Evolutionary conservation across 2,329 filamentous ascomycete genomes (phyloP), one percentile per base, ranked within the genome.

Genomic region (Epichloe sp.): DNA sequence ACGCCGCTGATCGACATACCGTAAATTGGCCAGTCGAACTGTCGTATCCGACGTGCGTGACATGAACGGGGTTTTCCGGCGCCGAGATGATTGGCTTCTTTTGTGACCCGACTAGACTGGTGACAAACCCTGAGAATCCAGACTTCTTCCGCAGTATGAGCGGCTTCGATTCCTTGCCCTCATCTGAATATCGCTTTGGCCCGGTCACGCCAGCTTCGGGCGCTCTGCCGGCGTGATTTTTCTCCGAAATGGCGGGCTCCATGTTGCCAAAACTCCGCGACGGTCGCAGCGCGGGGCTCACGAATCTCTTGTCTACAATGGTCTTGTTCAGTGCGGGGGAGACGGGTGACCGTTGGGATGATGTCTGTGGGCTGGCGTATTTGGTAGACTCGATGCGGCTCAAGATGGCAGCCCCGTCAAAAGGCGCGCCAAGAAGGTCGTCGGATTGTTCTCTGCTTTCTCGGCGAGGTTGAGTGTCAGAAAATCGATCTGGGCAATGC

Each of bases 21-120:
- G 91, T 97, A 68, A 95, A 98, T 70, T 95, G 88, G 58, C 93
- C 93, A 3, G 93, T 97, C 62, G 87, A 79, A 70, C 93, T 95
- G 69, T 98, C 91, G 67, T 95, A 96, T 60, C 91, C 91, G 58
- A 98, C 93, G 68, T 98, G 93, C 52, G 91, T 97, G 61, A 98
- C 88, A 70, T 97, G 93, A 54, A 97, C 89, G 47, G 93, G 93
- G 62, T 98, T 97, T 68, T 95, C 90, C 50, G 93, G 93, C 38
- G 89, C 88, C n/a, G 93, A 97, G 61, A 98, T 98, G 67, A 91
- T 82, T 45, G 93, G 88, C 57, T 89, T 88, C 68, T 90, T 87
- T 49, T 87, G 89, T 37, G 89, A 91, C 57, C 87, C 86, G 53
- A 94, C 82, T 54, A 84, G 65, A 65, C 84, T 91, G 66, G 83